Evolutionary conservation across 371 early-diverging fungal genomes (phyloP), one percentile per base, ranked within the genome.

Genomic region (Lichtheimia corymbifera): DNA sequence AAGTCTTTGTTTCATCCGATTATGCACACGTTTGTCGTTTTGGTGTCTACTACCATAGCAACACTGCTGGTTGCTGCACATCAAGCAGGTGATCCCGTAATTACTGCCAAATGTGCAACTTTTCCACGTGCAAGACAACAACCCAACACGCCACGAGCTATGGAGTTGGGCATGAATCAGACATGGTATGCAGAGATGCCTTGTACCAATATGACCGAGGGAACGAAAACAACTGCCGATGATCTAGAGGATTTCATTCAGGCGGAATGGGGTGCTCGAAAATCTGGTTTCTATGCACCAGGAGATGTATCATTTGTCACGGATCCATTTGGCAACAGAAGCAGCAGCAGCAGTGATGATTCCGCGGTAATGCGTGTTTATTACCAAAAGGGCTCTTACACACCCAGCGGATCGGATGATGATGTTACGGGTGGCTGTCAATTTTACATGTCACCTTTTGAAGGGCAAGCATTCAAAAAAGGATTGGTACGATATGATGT

Each of bases 361-460:
- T 35, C 35, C 35, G 35, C 35, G 35, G 40, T 40, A 5, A 35
- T 54, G 30, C 54, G 54, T 18, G 41, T 54, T 41, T 18, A 40
- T 20, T 54, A 40, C 41, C 20, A 54, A 54, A 54, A 54, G 18
- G 54, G 54, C 1, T 54, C 54, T 17, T 54, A 40, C 40, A 40
- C 54, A 7, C 54, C 54, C 12, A 7, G 9, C 4, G 54, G 30
- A 18, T 40, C 54, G 0, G 54, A 54, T 14, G n/a, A 20, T 1
- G 18, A 47, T 47, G 41, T 54, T 3, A 41, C 30, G 3, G 54
- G 54, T 54, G 54, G 54, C 7, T 18, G 24, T 20, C 41, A 54
- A 13, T 54, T 54, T 54, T 54, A 54, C 24, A 20, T 40, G 40
- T 18, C 24, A 12, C 54, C 54, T 40, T 54, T 54, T 13, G 18